Percentiles rank a stretch among this genome's conserved stretches.
Evolutionary conservation across 352 stramenopile species (phyloP).

Genomic region (Peronospora belbahrii): DNA sequence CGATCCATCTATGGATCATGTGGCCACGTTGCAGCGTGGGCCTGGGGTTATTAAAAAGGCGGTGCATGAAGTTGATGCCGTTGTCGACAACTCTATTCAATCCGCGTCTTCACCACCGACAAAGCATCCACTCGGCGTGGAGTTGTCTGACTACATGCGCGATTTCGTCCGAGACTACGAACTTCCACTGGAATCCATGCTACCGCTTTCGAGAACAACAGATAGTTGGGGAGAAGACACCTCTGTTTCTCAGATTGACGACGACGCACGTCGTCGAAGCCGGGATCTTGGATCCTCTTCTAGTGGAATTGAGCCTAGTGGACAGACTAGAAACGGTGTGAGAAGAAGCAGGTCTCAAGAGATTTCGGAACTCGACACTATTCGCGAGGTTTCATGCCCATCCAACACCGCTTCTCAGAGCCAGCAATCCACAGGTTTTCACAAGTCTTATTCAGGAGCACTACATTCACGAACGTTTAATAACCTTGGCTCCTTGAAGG

Average conservation of each 20-base stretch:
- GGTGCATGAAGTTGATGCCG: constrained; percentile 41
- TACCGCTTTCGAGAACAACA: constrained; percentile 49
- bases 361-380: constrained; percentile 29
- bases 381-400: constrained; percentile 23
- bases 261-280: constrained; percentile 24
- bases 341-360: constrained; percentile 24
- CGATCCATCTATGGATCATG: constrained; percentile 23
- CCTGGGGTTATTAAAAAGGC: constrained; percentile 36
- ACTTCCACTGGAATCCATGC: constrained; percentile 37
- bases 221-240: constrained; percentile 53
- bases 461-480: background rate
- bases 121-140: constrained; percentile 10
- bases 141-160: constrained; percentile 27
- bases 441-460: background rate
- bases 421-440: constrained; percentile 2
- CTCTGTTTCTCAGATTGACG: constrained; percentile 24
- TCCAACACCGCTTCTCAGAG: constrained; percentile 15
- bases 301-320: constrained; percentile 9
- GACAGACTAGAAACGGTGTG: constrained; percentile 5
- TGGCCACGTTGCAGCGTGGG: constrained; percentile 31
- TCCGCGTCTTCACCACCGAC: constrained; percentile 2
- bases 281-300: constrained; percentile 15
- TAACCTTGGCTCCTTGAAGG: background rate
- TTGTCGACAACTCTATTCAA: constrained; percentile 32
- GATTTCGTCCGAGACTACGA: constrained; percentile 45